Evolutionary conservation across 75 land plant genomes (phyloP), one percentile per base, ranked within the genome.

Genomic region (Pinus taeda): DNA sequence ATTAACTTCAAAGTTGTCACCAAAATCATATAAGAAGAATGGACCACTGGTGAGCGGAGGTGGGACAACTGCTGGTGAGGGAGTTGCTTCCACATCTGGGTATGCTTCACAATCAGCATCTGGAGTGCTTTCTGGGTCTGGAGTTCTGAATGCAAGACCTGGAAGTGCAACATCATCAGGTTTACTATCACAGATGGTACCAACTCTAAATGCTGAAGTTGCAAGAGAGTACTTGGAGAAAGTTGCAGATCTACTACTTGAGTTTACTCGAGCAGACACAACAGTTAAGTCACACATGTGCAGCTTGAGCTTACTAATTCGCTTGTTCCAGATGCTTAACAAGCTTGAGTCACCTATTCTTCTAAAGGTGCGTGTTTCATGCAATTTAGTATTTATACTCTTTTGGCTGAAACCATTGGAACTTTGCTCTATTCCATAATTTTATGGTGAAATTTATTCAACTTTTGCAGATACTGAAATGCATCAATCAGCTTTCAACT

Each of bases 101-200:
- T 57, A 88, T 78, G 90, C 86, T 60, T 97, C 98, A 26, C 95
- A 93, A 73, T 84, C 98, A 37, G 91, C 93, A 74, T 97, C 98
- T 12, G 93, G 98, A 59, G 81, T 93, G 17, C 83, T 97, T 13
- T 95, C 99, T 78, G 93, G 93, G 45, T 97, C 99, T n/a, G 99
- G 98, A 75, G 89, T 91, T 24, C 75, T 93, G 64, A 95, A 91
- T 86, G 95, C 91, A 62, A 88, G 96, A 73, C 90, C 91, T 18
- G 99, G 94, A 45, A 97, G 99, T 79, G 83, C 92, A 56, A 91
- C 98, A 67, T 95, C 99, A 15, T 95, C 99, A 57, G 99, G 99
- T 36, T 55, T 95, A 42, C 92, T 97, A 15, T 89, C 93, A 3
- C 87, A 92, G 29, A 92, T 90, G 95, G 93, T 82, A 30, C 88